phyloP scores from a whole-genome alignment of 2,329 filamentous ascomycete genomes.

The Sporothrix euskadiensis region DNA sequence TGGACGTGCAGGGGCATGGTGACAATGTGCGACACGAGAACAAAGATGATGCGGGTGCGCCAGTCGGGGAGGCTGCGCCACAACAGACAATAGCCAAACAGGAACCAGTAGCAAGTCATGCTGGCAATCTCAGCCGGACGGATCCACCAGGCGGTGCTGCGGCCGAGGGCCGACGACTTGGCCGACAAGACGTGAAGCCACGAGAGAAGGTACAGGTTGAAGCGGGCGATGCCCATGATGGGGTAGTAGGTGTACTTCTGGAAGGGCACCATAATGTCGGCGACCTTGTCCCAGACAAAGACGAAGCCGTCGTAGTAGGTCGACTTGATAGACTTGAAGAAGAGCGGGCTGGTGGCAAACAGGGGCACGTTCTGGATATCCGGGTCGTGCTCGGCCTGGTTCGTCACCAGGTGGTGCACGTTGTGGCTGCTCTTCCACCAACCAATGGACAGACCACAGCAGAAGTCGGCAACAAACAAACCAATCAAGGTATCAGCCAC shows the following conservation, averaged over 20 bases:
- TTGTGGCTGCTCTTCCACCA: slow-evolving; percentile 73
- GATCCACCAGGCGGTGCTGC: slow-evolving; percentile 63
- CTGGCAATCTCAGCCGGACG: slow-evolving; percentile 65
- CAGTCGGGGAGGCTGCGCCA: slow-evolving; percentile 61
- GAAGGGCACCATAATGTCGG: slow-evolving; percentile 59
- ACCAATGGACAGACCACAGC: slow-evolving; percentile 65
- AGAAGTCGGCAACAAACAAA: slow-evolving; percentile 64
- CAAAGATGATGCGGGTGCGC: slow-evolving; percentile 59
- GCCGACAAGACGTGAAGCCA: slow-evolving; percentile 64
- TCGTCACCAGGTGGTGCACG: slow-evolving; percentile 67
- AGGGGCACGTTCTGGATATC: slow-evolving; percentile 68
- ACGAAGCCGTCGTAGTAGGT: slow-evolving; percentile 66
- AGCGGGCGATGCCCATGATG: slow-evolving; percentile 65
- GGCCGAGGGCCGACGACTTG: slow-evolving; percentile 57
- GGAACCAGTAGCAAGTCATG: slow-evolving; percentile 65
- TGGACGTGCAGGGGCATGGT: slow-evolving; percentile 71
- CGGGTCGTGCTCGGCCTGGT: slow-evolving; percentile 61
- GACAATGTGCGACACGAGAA: slow-evolving; percentile 64
- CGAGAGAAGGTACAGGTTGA: slow-evolving; percentile 70
- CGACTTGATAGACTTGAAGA: slow-evolving; percentile 63
- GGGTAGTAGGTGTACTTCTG: slow-evolving; percentile 71
- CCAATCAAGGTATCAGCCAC: slow-evolving; percentile 60
- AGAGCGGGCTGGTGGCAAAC: slow-evolving; percentile 66
- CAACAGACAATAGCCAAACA: slow-evolving; percentile 67
- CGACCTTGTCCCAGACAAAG: slow-evolving; percentile 63